Percentiles rank a stretch among this genome's conserved stretches.
These are phyloP conservation scores for Lumnitzera littorea DNA, from an alignment of 345 rosid genomes.

Conservation along the genomic window DNA sequence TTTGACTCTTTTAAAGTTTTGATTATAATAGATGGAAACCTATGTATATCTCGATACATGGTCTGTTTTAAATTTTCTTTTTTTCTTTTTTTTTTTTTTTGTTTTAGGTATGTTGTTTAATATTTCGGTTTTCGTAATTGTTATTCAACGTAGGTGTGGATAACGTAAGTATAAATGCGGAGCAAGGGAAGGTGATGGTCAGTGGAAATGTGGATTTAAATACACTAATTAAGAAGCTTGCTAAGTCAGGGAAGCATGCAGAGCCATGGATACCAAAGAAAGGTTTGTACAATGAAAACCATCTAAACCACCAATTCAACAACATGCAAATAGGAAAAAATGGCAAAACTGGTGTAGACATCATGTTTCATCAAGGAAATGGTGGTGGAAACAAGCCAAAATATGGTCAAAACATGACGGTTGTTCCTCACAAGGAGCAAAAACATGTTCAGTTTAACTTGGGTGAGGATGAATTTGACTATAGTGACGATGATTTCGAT, in stretches of 20 bases:
- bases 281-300: slow-evolving; percentile 25
- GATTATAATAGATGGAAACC: neutral
- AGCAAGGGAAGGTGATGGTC: slow-evolving; percentile 83
- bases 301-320: slow-evolving; percentile 41
- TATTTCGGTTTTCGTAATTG: slow-evolving; percentile 1
- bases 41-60: neutral
- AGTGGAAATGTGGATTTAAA: slow-evolving; percentile 76
- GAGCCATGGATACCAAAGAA: slow-evolving; percentile 67
- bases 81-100: neutral
- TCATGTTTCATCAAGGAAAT: slow-evolving; percentile 33
- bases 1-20: no score
- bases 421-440: slow-evolving; percentile 32
- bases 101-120: neutral
- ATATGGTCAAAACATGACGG: slow-evolving; percentile 7
- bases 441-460: slow-evolving; percentile 62
- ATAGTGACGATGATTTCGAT: slow-evolving; percentile 28
- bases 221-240: slow-evolving; percentile 63
- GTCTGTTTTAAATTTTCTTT: neutral
- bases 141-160: slow-evolving; percentile 55
- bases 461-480: slow-evolving; percentile 45
- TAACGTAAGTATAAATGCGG: slow-evolving; percentile 48
- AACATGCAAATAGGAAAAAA: slow-evolving; percentile 36
- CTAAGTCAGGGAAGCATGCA: slow-evolving; percentile 85
- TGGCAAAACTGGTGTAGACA: slow-evolving; percentile 34
- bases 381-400: no score